These are phyloP conservation scores for Polytrichum commune DNA, from an alignment of 225 moss, liverwort and hornwort genomes.

Conservation along the genomic window DNA sequence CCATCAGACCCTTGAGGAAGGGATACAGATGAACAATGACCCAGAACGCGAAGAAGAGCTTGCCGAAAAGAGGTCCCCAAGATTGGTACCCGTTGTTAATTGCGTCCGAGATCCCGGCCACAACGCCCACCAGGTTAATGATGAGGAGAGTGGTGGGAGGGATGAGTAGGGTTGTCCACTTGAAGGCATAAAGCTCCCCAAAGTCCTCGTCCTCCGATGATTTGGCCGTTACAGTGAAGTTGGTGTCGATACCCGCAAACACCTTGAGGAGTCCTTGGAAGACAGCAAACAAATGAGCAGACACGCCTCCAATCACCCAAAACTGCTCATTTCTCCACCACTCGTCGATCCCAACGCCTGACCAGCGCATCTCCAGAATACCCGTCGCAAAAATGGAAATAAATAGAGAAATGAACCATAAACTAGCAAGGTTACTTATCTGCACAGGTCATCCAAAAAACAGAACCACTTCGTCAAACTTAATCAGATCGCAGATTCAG, in stretches of 20 bases:
- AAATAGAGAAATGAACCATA: conserved; percentile 83
- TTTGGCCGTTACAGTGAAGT: conserved; percentile 84
- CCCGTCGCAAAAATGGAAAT: conserved; percentile 86
- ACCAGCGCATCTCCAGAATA: conserved; percentile 88
- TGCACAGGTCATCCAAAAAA: conserved; percentile 25
- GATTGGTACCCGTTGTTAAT: conserved; percentile 82
- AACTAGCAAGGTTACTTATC: conserved; percentile 81
- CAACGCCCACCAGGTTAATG: conserved; percentile 79
- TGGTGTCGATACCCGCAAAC: conserved; percentile 77
- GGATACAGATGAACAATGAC: conserved; percentile 92
- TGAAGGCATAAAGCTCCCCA: conserved; percentile 76
- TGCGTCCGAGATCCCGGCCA: conserved; percentile 81
- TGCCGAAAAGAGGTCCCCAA: conserved; percentile 86
- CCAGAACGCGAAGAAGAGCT: conserved; percentile 96
- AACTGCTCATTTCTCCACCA: conserved; percentile 98
- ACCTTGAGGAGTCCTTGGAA: conserved; percentile 89
- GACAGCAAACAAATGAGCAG: conserved; percentile 68
- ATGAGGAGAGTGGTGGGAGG: conserved; percentile 80
- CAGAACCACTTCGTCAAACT: too few relatives aligned
- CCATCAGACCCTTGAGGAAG: conserved; percentile 92
- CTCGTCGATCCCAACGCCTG: conserved; percentile 79
- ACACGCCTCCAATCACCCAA: conserved; percentile 88
- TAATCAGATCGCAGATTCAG: too few relatives aligned
- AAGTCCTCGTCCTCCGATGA: conserved; percentile 68
- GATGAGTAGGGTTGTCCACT: conserved; percentile 78